Conservation (phyloP, 2,329 filamentous ascomycete species). For the Aspergillus alliaceus region DNA sequence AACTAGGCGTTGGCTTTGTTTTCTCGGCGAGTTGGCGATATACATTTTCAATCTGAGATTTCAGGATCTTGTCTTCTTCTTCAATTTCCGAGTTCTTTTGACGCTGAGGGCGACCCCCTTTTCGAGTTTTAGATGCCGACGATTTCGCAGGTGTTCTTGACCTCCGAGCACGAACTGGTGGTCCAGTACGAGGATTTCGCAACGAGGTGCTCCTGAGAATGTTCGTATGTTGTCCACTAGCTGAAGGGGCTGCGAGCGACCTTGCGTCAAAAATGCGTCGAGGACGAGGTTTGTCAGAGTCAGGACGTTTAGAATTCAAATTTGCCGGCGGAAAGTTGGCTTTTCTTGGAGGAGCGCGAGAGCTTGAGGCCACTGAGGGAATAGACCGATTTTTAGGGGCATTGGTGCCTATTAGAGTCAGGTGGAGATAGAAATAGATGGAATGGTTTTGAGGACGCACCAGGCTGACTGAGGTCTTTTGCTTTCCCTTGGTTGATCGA, state of each 20-base stretch:
- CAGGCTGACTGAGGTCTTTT: constrained; percentile 13
- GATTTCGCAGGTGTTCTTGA: constrained; percentile 16
- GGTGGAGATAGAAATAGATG: not conserved
- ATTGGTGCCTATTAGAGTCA: not conserved
- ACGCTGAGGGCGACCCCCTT: constrained; percentile 8
- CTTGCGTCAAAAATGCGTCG: constrained; percentile 37
- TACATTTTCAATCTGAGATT: constrained; percentile 29
- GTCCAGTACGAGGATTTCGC: constrained; percentile 21
- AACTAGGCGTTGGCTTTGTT: constrained; percentile 30
- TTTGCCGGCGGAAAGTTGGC: constrained; percentile 15
- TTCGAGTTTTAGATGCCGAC: constrained; percentile 12
- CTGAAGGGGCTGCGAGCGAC: constrained; percentile 33
- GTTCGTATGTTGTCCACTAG: constrained; percentile 26
- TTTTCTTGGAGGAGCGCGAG: constrained; percentile 8
- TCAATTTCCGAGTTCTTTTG: constrained; percentile 21
- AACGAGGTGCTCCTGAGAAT: constrained; percentile 32
- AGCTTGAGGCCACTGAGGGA: not conserved
- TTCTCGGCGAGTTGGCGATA: constrained; percentile 31
- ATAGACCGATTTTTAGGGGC: not conserved
- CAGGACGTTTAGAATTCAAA: constrained; percentile 17
- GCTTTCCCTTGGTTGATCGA: constrained; percentile 21
- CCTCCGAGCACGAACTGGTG: constrained; percentile 21
- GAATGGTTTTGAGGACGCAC: constrained; percentile 22
- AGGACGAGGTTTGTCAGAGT: constrained; percentile 21
- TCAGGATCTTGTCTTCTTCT: constrained; percentile 22